Conservation (phyloP, 2,329 filamentous ascomycete genomes). For the Botrytis hyacinthi region DNA sequence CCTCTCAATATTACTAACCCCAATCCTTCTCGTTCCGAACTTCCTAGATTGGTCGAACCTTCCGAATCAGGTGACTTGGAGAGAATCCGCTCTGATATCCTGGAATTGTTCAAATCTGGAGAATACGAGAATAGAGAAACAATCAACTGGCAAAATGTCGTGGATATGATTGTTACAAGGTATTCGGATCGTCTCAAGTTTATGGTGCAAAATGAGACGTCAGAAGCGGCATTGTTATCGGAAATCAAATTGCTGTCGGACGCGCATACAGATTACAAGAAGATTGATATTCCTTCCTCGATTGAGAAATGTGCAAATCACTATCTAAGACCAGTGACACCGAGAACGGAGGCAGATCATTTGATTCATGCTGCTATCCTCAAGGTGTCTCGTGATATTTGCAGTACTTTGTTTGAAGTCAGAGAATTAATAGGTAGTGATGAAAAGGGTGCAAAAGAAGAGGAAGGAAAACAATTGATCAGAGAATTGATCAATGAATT, state of each 20-base stretch:
- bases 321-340: slow-evolving; percentile 41
- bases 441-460: background rate
- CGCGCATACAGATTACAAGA: slow-evolving; percentile 46
- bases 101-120: slow-evolving; percentile 41
- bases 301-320: slow-evolving; percentile 49
- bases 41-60: slow-evolving; percentile 29
- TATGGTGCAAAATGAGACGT: slow-evolving; percentile 22
- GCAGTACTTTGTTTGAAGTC: slow-evolving; percentile 37
- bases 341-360: slow-evolving; percentile 45
- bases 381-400: slow-evolving; percentile 43
- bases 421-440: slow-evolving; percentile 23
- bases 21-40: slow-evolving; percentile 22
- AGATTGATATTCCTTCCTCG: slow-evolving; percentile 42
- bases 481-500: slow-evolving; percentile 17
- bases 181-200: slow-evolving; percentile 55
- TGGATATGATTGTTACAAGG: slow-evolving; percentile 63
- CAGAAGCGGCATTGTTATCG: slow-evolving; percentile 38
- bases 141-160: slow-evolving; percentile 60
- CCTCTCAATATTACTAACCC: slow-evolving; percentile 35
- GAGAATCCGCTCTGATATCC: slow-evolving; percentile 46
- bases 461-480: slow-evolving; percentile 1
- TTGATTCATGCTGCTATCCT: slow-evolving; percentile 47
- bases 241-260: slow-evolving; percentile 44
- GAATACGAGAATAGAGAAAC: slow-evolving; percentile 22
- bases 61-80: slow-evolving; percentile 33